These are phyloP conservation scores for Hippophae tibetana DNA, from an alignment of 306 rosid genomes.

Conservation along the genomic window DNA sequence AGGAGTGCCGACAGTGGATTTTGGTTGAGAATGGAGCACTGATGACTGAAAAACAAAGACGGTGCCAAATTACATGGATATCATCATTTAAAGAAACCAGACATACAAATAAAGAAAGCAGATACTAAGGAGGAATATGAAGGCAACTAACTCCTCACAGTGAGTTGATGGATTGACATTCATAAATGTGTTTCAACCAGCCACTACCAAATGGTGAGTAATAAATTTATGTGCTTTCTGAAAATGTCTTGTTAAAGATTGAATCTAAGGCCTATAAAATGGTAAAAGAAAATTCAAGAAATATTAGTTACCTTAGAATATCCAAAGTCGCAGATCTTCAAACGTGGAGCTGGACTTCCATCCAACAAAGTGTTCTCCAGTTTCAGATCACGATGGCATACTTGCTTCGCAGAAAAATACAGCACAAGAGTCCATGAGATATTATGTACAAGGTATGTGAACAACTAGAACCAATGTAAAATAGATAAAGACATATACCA, in stretches of 20 bases:
- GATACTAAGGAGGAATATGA: neutral
- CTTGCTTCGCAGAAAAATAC: conserved; percentile 54
- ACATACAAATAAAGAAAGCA: neutral
- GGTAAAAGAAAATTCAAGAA: conserved; percentile 5
- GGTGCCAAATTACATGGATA: conserved; percentile 18
- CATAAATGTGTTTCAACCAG: too few relatives aligned
- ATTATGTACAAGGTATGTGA: conserved; percentile 2
- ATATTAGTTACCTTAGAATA: conserved; percentile 62
- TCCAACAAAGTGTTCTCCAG: conserved; percentile 89
- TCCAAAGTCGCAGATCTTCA: conserved; percentile 92
- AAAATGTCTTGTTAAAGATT: too few relatives aligned
- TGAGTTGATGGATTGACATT: too few relatives aligned
- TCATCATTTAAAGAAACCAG: conserved; percentile 1
- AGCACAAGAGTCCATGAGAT: conserved; percentile 14
- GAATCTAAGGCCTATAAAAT: conserved; percentile 1
- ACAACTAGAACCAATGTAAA: conserved; percentile 1
- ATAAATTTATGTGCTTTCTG: too few relatives aligned
- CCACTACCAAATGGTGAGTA: too few relatives aligned
- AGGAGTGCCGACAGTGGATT: conserved; percentile 95
- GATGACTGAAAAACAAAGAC: conserved; percentile 58
- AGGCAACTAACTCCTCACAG: neutral
- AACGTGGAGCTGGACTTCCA: conserved; percentile 90
- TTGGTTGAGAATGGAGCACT: conserved; percentile 90
- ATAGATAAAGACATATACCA: conserved; percentile 36
- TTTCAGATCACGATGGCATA: conserved; percentile 92